phyloP scores from a whole-genome alignment of 805 yeast species.

The Candida cerambycidarum region DNA sequence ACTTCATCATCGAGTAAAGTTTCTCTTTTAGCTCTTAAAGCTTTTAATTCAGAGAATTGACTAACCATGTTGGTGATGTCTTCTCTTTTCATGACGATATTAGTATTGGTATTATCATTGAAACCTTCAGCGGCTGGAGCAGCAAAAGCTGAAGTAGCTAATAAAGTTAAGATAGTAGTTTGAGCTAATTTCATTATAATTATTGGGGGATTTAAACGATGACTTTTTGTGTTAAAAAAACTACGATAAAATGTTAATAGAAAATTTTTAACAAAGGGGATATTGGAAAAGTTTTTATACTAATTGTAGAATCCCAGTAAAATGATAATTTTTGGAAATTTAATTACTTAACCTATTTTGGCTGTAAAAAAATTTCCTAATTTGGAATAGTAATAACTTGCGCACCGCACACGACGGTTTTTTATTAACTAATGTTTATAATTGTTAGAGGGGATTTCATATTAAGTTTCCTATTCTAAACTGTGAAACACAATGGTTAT shows the following conservation, averaged over 20 bases:
- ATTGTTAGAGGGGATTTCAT: conserved; percentile 1
- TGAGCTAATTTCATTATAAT: conserved; percentile 39
- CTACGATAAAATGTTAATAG: neutral
- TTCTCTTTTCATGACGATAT: conserved; percentile 32
- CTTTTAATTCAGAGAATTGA: conserved; percentile 32
- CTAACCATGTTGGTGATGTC: conserved; percentile 34
- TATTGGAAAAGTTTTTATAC: conserved; percentile 1
- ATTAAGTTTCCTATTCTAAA: neutral
- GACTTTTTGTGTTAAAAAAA: conserved; percentile 5
- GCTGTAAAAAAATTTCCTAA: conserved; percentile 19
- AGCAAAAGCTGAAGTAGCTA: conserved; percentile 39
- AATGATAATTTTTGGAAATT: neutral
- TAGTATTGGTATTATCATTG: conserved; percentile 14
- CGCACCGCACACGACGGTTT: conserved; percentile 9
- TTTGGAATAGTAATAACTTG: conserved; percentile 21
- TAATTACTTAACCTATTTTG: conserved; percentile 8
- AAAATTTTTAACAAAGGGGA: neutral
- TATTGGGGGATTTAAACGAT: neutral
- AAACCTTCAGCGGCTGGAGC: conserved; percentile 23
- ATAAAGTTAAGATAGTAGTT: conserved; percentile 39
- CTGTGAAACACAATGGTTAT: neutral
- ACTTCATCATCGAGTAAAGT: conserved; percentile 23
- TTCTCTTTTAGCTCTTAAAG: conserved; percentile 38
- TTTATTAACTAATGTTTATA: neutral
- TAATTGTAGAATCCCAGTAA: neutral